These are phyloP conservation scores for Funneliformis geosporum DNA, from an alignment of 192 early-diverging fungal species.

Conservation along the genomic window DNA sequence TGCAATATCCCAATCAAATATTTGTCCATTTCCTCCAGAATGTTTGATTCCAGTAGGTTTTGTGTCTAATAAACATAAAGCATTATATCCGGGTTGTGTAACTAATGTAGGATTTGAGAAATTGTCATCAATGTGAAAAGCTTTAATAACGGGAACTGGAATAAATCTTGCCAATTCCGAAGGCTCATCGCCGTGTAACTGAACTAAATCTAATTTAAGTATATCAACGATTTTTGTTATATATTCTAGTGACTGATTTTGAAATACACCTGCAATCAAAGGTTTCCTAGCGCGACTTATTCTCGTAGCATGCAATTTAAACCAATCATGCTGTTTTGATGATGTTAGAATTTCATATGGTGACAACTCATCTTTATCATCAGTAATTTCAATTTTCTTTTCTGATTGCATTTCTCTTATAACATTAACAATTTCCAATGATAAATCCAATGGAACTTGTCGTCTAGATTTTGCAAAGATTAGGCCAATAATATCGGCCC, in stretches of 20 bases:
- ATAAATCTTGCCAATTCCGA: constrained; percentile 65
- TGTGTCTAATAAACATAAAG: constrained; percentile 62
- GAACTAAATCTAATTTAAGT: constrained; percentile 85
- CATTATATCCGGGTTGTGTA: constrained; percentile 57
- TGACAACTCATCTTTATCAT: constrained; percentile 35
- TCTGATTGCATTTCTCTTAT: constrained; percentile 52
- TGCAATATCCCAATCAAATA: constrained; percentile 88
- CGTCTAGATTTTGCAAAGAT: constrained; percentile 89
- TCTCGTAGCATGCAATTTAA: constrained; percentile 47
- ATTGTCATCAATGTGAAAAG: constrained; percentile 77
- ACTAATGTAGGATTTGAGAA: constrained; percentile 43
- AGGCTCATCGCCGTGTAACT: constrained; percentile 88
- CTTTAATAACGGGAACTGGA: constrained; percentile 86
- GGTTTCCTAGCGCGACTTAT: constrained; percentile 61
- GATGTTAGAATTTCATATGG: not conserved
- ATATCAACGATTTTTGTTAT: constrained; percentile 65
- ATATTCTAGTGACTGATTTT: constrained; percentile 76
- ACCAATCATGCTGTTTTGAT: constrained; percentile 41
- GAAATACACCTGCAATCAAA: constrained; percentile 91
- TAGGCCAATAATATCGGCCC: constrained; percentile 91
- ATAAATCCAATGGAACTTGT: constrained; percentile 64
- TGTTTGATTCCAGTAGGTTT: constrained; percentile 52
- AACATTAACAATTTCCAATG: constrained; percentile 71
- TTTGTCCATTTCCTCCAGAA: constrained; percentile 77
- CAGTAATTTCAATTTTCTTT: constrained; percentile 23